Evolutionary conservation across 202 grass and related monocot species (phyloP), one percentile per base, ranked within the genome.

Genomic region (Schoenoplectus triqueter): DNA sequence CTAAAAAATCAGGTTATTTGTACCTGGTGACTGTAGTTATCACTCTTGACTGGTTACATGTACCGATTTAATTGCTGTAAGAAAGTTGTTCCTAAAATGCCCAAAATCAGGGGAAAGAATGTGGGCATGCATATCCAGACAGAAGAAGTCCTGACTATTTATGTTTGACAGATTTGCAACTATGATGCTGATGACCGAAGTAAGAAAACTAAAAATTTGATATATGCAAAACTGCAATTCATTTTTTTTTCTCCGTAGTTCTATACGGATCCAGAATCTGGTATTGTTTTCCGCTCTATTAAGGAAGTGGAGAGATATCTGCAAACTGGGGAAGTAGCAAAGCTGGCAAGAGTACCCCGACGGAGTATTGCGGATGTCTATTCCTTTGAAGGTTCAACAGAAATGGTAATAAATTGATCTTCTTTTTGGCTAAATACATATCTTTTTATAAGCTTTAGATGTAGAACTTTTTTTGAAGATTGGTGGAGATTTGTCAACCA

Each of bases 241-340:
- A 14, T 48, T 49, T 56, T 78, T 78, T 45, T 82, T 51, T 85
- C 1, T 73, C 64, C 82, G 51, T 89, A 94, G 92, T 89, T 84
- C 20, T 94, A 90, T 84, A 85, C 86, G 6, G 90, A 94, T 84
- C 92, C 90, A 41, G 68, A 80, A 46, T 88, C 82, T 84, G 88
- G 81, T 70, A 84, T 65, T 84, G 73, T 87, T 63, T 94, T 92
- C 76, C 88, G 88, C 20, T 84, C 92, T 41, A 57, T 90, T 9
- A 92, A 87, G 75, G 91, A 89, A 73, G 92, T 82, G 64, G 49
- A 85, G 21, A 69, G 73, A 73, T 92, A 90, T 84, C 84, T 92
- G 69, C 52, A 90, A 80, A 90, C 73, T 59, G 90, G 90, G 80
- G 88, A 90, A 90, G 87, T 89, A 66, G 69, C 79, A 84, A 94